Evolutionary conservation across 805 yeast species (phyloP), one percentile per base, ranked within the genome.

Genomic region (Myxozyma mucilagina): DNA sequence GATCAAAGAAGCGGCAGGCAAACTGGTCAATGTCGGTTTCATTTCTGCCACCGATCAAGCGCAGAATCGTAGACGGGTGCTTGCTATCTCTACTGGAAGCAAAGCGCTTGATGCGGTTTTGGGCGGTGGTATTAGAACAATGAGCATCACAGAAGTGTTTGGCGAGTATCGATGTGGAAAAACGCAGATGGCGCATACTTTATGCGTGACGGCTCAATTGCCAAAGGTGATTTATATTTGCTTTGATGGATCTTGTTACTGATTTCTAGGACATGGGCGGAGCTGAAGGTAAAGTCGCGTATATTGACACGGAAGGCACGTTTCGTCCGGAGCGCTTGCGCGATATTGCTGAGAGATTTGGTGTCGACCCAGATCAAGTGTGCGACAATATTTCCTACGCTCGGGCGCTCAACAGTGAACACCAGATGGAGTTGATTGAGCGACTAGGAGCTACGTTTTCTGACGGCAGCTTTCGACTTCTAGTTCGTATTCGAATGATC

Each of bases 101-200:
- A 86, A 83, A 69, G 85, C 85, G 57, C 77, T 87, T 53, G 90
- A 87, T 69, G 79, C 84, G 4, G 77, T 86, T 29, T 74, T 87
- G 11, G 91, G 91, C 11, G 93, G 91, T 8, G 92, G 93, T 0
- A 77, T 87, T 45, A 86, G 84, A 76, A 85, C 92, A 0, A 89
- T 89, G 78, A 82, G 89, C 36, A 84, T 87, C 56, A 86, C 91
- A 0, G 93, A 87, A 71, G 90, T 86, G 0, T 87, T 86, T 75
- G 93, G 93, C 0, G 93, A 87, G 68, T 87, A 85, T 67, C 77
- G 93, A 70, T 87, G 92, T 58, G 93, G 93, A 44, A 87, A 87
- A 69, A 87, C 92, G n/a, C 93, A 87, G 71, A 74, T 87, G 71
- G 86, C 92, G 24, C 93, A 87, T 71, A 87, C 93, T 0, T 76